phyloP scores from a whole-genome alignment of 345 rosid genomes.

The Brassica nigra region DNA sequence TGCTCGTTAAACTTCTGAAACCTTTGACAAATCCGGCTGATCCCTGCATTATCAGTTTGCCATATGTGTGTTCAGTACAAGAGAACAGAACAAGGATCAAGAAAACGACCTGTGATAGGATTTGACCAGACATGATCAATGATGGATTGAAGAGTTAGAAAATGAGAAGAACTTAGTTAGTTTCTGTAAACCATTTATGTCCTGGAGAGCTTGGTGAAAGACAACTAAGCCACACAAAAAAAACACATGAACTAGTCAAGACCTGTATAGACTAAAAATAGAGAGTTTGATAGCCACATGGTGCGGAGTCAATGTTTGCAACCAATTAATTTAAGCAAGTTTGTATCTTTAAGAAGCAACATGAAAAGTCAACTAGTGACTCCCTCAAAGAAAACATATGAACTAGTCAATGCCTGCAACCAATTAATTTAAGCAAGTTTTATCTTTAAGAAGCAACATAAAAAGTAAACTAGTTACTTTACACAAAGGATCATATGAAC shows the following conservation, averaged over 20 bases:
- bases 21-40: conserved; percentile 33
- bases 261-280: background rate
- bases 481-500: too few species aligned
- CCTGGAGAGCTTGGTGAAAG: background rate
- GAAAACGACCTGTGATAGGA: background rate
- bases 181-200: background rate
- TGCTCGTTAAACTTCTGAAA: conserved; percentile 51
- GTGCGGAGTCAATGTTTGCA: background rate
- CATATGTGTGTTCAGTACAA: background rate
- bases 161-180: background rate
- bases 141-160: background rate
- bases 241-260: background rate
- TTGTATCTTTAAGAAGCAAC: background rate
- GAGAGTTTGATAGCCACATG: background rate
- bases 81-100: conserved; percentile 3
- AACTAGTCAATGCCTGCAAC: too few species aligned
- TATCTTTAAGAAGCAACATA: too few species aligned
- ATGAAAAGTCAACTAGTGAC: background rate
- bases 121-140: conserved; percentile 12
- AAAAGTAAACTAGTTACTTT: too few species aligned
- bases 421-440: too few species aligned
- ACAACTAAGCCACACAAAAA: background rate
- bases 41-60: background rate
- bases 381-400: too few species aligned
- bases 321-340: too few species aligned